phyloP scores from a whole-genome alignment of 2,329 filamentous ascomycete genomes.

The Acephala macrosclerotiorum region DNA sequence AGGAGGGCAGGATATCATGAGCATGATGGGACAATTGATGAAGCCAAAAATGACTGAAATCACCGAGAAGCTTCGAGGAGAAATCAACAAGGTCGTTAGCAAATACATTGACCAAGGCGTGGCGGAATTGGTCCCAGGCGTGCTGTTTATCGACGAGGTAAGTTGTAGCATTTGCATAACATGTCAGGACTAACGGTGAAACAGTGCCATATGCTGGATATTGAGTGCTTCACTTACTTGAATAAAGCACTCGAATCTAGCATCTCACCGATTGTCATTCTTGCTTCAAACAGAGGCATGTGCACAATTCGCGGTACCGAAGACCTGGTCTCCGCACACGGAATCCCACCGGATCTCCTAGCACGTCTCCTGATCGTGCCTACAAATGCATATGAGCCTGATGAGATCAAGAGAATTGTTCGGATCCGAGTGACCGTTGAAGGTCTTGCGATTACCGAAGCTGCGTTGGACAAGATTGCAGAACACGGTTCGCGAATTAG shows the following conservation, averaged over 20 bases:
- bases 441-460: slow-evolving; percentile 78
- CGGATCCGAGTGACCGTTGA: slow-evolving; percentile 84
- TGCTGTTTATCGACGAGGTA: slow-evolving; percentile 98
- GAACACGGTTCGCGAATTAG: slow-evolving; percentile 89
- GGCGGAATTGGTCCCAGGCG: slow-evolving; percentile 95
- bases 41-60: slow-evolving; percentile 99
- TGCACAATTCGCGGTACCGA: slow-evolving; percentile 90
- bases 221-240: slow-evolving; percentile 98
- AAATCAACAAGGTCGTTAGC: slow-evolving; percentile 99
- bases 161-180: slow-evolving; percentile 27
- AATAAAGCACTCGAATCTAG: slow-evolving; percentile 96
- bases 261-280: slow-evolving; percentile 95
- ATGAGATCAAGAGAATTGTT: slow-evolving; percentile 94
- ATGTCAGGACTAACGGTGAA: slow-evolving; percentile 28
- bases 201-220: slow-evolving; percentile 98
- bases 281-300: slow-evolving; percentile 95
- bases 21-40: slow-evolving; percentile 99
- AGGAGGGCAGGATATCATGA: slow-evolving; percentile 99
- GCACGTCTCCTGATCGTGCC: slow-evolving; percentile 95
- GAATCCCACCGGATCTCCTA: slow-evolving; percentile 92
- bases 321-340: slow-evolving; percentile 85
- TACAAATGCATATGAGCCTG: slow-evolving; percentile 84
- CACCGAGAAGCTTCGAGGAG: slow-evolving; percentile 91
- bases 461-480: slow-evolving; percentile 86
- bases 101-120: slow-evolving; percentile 99